Evolutionary conservation across 495 filamentous ascomycete genomes (phyloP).

Genomic region (Hypomontagnella monticulosa): DNA sequence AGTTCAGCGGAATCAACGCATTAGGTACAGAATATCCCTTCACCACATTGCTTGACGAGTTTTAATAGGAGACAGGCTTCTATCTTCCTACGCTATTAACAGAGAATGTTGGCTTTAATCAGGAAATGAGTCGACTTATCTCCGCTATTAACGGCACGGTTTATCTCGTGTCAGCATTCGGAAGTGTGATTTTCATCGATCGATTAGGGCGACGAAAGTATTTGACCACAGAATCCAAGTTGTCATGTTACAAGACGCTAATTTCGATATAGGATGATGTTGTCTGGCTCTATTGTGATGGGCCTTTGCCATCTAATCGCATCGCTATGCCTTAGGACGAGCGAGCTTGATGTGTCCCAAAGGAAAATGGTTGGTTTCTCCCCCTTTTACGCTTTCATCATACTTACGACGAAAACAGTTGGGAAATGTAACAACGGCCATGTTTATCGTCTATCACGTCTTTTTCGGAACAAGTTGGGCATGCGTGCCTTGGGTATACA

Average conservation of each 20-base stretch:
- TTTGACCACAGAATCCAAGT: neutral
- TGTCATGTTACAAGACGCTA: neutral
- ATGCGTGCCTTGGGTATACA: constrained; percentile 48
- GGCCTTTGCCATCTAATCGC: constrained; percentile 46
- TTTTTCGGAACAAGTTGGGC: constrained; percentile 46
- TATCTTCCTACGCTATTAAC: constrained; percentile 46
- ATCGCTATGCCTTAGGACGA: constrained; percentile 39
- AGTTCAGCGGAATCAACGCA: constrained; percentile 42
- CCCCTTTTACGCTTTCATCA: neutral
- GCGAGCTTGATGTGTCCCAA: constrained; percentile 29
- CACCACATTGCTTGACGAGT: neutral
- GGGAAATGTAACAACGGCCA: constrained; percentile 44
- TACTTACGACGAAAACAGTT: constrained; percentile 26
- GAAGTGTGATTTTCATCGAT: constrained; percentile 42
- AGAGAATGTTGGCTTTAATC: constrained; percentile 40
- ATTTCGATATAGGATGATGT: constrained; percentile 33
- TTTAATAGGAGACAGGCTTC: constrained; percentile 33
- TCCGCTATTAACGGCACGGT: constrained; percentile 44
- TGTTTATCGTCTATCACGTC: constrained; percentile 48
- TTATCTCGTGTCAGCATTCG: constrained; percentile 45
- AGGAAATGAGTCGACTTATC: constrained; percentile 44
- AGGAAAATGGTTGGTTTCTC: constrained; percentile 29
- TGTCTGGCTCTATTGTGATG: constrained; percentile 37
- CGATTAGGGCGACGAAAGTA: constrained; percentile 46
- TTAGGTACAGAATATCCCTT: constrained; percentile 9